Evolutionary conservation across 441 rosid species (phyloP).

Genomic region (Adansonia gregorii): DNA sequence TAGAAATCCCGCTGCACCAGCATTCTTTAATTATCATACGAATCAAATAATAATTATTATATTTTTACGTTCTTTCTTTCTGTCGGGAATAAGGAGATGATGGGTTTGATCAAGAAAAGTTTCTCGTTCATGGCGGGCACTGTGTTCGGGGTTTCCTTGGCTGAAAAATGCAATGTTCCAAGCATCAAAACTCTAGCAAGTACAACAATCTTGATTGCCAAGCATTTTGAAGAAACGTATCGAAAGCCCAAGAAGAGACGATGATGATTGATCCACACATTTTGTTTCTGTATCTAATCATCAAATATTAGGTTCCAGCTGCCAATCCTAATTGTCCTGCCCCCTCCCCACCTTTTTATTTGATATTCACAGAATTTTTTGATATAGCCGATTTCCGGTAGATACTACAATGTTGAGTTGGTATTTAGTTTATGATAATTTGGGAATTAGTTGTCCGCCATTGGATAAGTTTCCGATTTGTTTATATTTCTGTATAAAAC

Average conservation of each 20-base stretch:
- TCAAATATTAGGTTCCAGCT: conserved; percentile 3
- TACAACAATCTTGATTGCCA: conserved; percentile 52
- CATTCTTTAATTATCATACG: background rate
- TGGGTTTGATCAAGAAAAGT: conserved; percentile 58
- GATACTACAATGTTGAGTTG: background rate
- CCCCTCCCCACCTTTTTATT: background rate
- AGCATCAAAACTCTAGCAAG: conserved; percentile 52
- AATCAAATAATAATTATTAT: too few relatives aligned
- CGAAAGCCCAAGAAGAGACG: conserved; percentile 63
- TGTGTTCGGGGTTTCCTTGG: conserved; percentile 56
- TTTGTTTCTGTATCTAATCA: background rate
- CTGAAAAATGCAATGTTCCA: conserved; percentile 76
- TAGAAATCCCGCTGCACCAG: background rate
- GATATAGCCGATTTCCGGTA: background rate
- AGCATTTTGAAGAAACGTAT: conserved; percentile 54
- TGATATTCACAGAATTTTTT: background rate
- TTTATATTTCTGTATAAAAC: background rate
- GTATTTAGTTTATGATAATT: background rate
- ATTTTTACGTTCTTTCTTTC: background rate
- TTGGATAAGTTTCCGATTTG: background rate
- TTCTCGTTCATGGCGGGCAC: conserved; percentile 59
- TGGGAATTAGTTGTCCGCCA: background rate
- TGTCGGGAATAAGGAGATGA: conserved; percentile 26
- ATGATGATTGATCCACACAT: conserved; percentile 31
- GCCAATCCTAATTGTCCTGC: background rate